Conservation (phyloP, 805 yeast species). For the Kazachstania africana region DNA sequence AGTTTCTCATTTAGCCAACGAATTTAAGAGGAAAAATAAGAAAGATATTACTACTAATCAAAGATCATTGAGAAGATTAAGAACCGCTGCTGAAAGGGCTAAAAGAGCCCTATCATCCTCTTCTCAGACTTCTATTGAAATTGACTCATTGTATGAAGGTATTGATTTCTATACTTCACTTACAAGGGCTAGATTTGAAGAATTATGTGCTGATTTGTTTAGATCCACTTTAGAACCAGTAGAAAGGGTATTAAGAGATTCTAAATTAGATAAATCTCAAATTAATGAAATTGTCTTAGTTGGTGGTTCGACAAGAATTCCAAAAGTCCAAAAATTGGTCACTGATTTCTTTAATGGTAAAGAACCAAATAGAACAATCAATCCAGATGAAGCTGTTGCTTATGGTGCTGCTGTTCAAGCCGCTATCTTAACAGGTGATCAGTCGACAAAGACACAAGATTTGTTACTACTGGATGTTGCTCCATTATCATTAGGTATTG, state of each 20-base stretch:
- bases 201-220: slow-evolving; percentile 86
- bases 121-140: slow-evolving; percentile 89
- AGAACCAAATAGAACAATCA: slow-evolving; percentile 92
- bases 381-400: slow-evolving; percentile 99
- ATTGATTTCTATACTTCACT: slow-evolving; percentile 90
- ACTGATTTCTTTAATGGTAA: slow-evolving; percentile 96
- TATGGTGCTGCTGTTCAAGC: slow-evolving; percentile 99
- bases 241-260: slow-evolving; percentile 85
- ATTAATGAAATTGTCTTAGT: slow-evolving; percentile 89
- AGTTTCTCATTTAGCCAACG: slow-evolving; percentile 80
- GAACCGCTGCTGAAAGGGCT: slow-evolving; percentile 98
- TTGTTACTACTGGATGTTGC: slow-evolving; percentile 91
- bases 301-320: slow-evolving; percentile 98
- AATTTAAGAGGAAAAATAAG: slow-evolving; percentile 93
- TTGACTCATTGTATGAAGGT: slow-evolving; percentile 92
- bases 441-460: slow-evolving; percentile 93
- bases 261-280: slow-evolving; percentile 80
- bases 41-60: slow-evolving; percentile 83
- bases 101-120: slow-evolving; percentile 96
- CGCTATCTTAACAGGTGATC: slow-evolving; percentile 91
- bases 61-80: slow-evolving; percentile 91
- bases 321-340: slow-evolving; percentile 89
- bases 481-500: slow-evolving; percentile 94
- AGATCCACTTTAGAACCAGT: slow-evolving; percentile 92
- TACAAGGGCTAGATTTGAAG: slow-evolving; percentile 97